A percentile compares a stretch with the other conserved stretches of the same genome.
phyloP scores from a whole-genome alignment of 2,329 filamentous ascomycete genomes.

The Hawksworthiomyces lignivorus region DNA sequence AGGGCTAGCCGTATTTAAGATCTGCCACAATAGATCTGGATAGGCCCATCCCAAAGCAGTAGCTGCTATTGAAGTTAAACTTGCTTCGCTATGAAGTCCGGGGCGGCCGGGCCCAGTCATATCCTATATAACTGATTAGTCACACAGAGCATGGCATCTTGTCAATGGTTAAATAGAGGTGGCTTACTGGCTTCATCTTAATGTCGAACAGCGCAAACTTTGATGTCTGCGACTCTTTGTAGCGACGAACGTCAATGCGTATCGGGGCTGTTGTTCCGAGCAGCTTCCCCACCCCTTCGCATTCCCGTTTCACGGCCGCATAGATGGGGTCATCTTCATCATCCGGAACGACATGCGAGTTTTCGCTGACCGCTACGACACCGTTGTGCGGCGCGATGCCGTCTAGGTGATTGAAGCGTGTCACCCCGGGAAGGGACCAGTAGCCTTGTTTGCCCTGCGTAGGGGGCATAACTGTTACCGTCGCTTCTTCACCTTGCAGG shows the following conservation, averaged over 20 bases:
- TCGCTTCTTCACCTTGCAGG: conserved; percentile 39
- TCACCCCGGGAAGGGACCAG: conserved; percentile 36
- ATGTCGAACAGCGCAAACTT: conserved; percentile 38
- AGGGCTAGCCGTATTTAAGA: conserved; percentile 18
- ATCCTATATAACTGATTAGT: conserved; percentile 17
- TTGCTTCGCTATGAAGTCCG: conserved; percentile 39
- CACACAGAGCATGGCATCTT: no score
- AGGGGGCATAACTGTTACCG: conserved; percentile 44
- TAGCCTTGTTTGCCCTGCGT: conserved; percentile 24
- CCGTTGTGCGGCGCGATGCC: conserved; percentile 42
- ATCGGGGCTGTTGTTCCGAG: conserved; percentile 32
- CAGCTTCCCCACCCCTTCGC: conserved; percentile 27
- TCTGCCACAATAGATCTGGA: conserved; percentile 26
- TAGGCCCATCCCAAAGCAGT: conserved; percentile 35
- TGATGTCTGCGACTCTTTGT: conserved; percentile 15
- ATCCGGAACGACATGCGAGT: conserved; percentile 32
- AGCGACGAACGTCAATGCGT: conserved; percentile 33
- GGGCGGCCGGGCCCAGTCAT: conserved; percentile 36
- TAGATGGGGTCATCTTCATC: conserved; percentile 24
- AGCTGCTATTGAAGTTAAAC: conserved; percentile 36
- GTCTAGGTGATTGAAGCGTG: conserved; percentile 38
- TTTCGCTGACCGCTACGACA: conserved; percentile 34
- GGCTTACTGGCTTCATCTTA: conserved; percentile 34
- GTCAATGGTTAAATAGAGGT: conserved; percentile 13
- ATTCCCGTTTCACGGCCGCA: conserved; percentile 24